phyloP scores from a whole-genome alignment of 495 filamentous ascomycete genomes.

The Gamarada debralockiae region DNA sequence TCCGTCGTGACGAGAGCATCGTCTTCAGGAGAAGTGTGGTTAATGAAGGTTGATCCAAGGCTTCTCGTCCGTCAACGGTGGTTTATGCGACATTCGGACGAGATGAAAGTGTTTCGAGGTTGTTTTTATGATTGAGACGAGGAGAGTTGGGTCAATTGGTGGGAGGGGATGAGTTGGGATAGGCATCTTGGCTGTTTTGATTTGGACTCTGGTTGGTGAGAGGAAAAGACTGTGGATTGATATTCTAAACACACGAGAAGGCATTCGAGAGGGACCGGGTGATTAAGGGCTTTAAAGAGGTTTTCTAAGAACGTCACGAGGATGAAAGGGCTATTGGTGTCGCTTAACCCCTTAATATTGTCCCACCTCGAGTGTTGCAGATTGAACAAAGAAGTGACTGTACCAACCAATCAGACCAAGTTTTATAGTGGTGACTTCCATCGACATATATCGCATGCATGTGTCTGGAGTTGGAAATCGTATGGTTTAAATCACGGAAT shows the following conservation, averaged over 20 bases:
- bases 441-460: no score
- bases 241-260: no score
- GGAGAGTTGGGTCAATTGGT: neutral
- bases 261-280: no score
- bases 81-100: neutral
- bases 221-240: neutral
- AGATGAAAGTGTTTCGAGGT: neutral
- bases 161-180: neutral
- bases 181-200: neutral
- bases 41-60: no score
- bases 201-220: neutral
- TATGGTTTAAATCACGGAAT: no score
- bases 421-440: no score
- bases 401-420: no score
- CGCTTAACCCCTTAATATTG: constrained; percentile 4
- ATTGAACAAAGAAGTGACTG: no score
- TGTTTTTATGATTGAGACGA: neutral
- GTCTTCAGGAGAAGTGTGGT: no score
- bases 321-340: neutral
- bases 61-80: neutral
- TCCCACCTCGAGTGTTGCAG: no score
- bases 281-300: neutral
- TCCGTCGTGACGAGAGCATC: no score
- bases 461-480: no score
- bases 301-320: neutral